Conservation (phyloP, 2,329 filamentous ascomycete species). For the Colletotrichum trifolii region DNA sequence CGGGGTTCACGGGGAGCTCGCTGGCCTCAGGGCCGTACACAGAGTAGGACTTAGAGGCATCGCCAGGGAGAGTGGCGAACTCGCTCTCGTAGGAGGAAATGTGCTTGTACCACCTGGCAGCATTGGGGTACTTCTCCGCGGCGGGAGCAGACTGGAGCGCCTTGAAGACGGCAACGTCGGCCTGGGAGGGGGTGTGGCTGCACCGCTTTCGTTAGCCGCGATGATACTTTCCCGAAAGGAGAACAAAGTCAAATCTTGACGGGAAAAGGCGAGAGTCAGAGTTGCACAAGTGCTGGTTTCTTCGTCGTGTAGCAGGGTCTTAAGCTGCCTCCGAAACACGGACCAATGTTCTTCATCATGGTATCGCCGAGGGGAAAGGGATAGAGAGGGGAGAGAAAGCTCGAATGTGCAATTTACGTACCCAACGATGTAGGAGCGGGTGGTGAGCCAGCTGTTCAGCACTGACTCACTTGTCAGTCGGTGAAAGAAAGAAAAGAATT, state of each 20-base stretch:
- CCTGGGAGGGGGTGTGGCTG: conserved; percentile 81
- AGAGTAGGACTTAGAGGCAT: conserved; percentile 88
- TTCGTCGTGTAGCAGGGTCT: conserved; percentile 90
- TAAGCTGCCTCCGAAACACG: conserved; percentile 94
- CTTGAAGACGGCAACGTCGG: conserved; percentile 97
- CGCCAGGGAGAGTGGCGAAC: conserved; percentile 90
- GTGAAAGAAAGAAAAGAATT: conserved; percentile 38
- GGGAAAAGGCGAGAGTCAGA: conserved; percentile 65
- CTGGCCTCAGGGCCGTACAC: conserved; percentile 88
- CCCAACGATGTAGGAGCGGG: conserved; percentile 85
- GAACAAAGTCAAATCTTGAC: conserved; percentile 3
- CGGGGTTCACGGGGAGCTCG: conserved; percentile 84
- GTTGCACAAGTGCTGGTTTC: conserved; percentile 77
- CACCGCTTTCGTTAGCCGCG: conserved; percentile 20
- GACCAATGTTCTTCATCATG: conserved; percentile 92
- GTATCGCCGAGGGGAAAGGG: conserved; percentile 38
- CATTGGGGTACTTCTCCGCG: conserved; percentile 89
- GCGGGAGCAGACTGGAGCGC: conserved; percentile 80
- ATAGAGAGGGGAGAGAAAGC: conserved; percentile 5
- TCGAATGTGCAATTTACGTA: conserved; percentile 60
- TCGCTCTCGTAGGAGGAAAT: conserved; percentile 92
- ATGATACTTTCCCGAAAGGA: conserved; percentile 7
- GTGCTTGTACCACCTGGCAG: conserved; percentile 99
- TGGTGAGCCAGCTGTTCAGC: conserved; percentile 79
- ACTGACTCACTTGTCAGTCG: conserved; percentile 57